phyloP scores from a whole-genome alignment of 2,329 filamentous ascomycete species.

The Talaromyces islandicus region DNA sequence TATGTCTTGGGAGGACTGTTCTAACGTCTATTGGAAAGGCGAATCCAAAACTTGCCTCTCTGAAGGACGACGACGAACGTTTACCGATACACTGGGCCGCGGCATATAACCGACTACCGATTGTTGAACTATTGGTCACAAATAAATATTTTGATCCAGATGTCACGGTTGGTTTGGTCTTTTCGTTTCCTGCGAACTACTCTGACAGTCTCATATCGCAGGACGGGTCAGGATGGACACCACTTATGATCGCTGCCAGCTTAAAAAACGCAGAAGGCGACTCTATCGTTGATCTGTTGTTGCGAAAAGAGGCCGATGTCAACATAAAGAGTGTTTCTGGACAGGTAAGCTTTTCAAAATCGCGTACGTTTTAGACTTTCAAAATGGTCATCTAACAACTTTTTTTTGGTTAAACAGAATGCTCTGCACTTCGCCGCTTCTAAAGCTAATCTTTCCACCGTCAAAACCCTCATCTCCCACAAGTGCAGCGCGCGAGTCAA shows the following conservation, averaged over 20 bases:
- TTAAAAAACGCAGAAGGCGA: constrained; percentile 42
- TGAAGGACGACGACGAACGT: constrained; percentile 77
- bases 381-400: not conserved
- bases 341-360: constrained; percentile 24
- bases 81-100: constrained; percentile 91
- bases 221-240: constrained; percentile 46
- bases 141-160: constrained; percentile 75
- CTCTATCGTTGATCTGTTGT: constrained; percentile 38
- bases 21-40: constrained; percentile 43
- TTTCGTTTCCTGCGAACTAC: not conserved
- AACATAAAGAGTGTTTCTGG: constrained; percentile 38
- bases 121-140: constrained; percentile 66
- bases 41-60: constrained; percentile 69
- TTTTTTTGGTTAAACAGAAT: constrained; percentile 49
- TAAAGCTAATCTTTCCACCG: constrained; percentile 79
- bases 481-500: constrained; percentile 74
- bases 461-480: constrained; percentile 67
- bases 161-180: constrained; percentile 52
- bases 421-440: constrained; percentile 87
- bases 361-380: not conserved
- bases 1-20: constrained; percentile 1
- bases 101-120: constrained; percentile 71
- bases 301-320: constrained; percentile 43
- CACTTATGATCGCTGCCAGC: constrained; percentile 46
- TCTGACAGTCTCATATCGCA: constrained; percentile 13